phyloP scores from a whole-genome alignment of 805 yeast species.

The Candida cerambycidarum region DNA sequence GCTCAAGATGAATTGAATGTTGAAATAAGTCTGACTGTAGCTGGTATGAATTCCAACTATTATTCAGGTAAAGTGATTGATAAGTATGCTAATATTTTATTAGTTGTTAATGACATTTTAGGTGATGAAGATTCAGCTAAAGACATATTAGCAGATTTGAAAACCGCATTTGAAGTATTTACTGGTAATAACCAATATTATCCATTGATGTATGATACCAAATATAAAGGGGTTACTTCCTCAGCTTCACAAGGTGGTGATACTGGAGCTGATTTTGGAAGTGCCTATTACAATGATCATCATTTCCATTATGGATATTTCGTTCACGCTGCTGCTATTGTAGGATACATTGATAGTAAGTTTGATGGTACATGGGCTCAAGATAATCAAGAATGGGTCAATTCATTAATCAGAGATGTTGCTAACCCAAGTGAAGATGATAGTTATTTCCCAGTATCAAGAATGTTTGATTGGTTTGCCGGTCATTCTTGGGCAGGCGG shows the following conservation, averaged over 20 bases:
- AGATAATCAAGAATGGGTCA: slow-evolving; percentile 53
- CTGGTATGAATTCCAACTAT: slow-evolving; percentile 42
- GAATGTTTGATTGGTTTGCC: slow-evolving; percentile 73
- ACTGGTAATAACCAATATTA: slow-evolving; percentile 42
- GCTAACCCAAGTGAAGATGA: slow-evolving; percentile 62
- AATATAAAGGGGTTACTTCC: slow-evolving; percentile 57
- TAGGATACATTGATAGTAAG: slow-evolving; percentile 62
- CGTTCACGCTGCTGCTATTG: slow-evolving; percentile 78
- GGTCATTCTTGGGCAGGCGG: slow-evolving; percentile 85
- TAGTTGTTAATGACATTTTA: slow-evolving; percentile 50
- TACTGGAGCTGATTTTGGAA: slow-evolving; percentile 59
- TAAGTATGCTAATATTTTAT: slow-evolving; percentile 56
- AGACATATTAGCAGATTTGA: slow-evolving; percentile 33
- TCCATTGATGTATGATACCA: slow-evolving; percentile 57
- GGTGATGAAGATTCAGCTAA: slow-evolving; percentile 40
- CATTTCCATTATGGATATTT: slow-evolving; percentile 87
- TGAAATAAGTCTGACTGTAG: slow-evolving; percentile 43
- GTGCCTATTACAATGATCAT: slow-evolving; percentile 79
- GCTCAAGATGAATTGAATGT: slow-evolving; percentile 49
- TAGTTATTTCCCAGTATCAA: slow-evolving; percentile 62
- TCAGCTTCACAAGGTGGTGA: slow-evolving; percentile 47
- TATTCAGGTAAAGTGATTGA: slow-evolving; percentile 54
- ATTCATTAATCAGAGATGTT: slow-evolving; percentile 62
- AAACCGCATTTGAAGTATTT: slow-evolving; percentile 45
- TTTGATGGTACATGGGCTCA: slow-evolving; percentile 56